A percentile compares a stretch with the other conserved stretches of the same genome.
These are phyloP conservation scores for Candida taoyuanica DNA, from an alignment of 805 yeast genomes.

Conservation along the genomic window DNA sequence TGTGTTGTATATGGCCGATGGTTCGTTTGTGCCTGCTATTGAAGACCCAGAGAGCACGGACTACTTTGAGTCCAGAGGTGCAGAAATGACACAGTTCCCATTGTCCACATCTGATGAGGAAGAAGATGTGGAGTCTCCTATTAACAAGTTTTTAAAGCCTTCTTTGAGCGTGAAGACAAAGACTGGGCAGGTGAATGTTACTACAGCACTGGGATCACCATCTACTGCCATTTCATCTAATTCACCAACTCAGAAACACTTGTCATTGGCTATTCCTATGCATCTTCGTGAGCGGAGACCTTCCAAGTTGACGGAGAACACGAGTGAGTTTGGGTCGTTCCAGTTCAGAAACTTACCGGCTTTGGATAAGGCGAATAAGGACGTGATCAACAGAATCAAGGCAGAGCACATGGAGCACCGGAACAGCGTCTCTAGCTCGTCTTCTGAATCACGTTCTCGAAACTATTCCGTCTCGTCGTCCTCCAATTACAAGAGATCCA, in stretches of 20 bases:
- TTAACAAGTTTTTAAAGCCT: not conserved
- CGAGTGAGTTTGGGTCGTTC: conserved; percentile 85
- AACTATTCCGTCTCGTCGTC: conserved; percentile 29
- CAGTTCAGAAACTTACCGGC: conserved; percentile 85
- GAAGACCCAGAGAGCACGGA: conserved; percentile 86
- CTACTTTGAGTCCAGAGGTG: conserved; percentile 90
- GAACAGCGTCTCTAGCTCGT: conserved; percentile 34
- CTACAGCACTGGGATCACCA: conserved; percentile 27
- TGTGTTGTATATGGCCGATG: conserved; percentile 59
- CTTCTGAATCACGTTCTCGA: conserved; percentile 32
- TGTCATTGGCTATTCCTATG: conserved; percentile 48
- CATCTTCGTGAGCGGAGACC: conserved; percentile 68
- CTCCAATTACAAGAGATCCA: conserved; percentile 44
- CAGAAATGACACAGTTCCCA: conserved; percentile 61
- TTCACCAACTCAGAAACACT: conserved; percentile 33
- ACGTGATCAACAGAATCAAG: conserved; percentile 81
- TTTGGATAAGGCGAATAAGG: conserved; percentile 89
- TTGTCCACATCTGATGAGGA: conserved; percentile 32
- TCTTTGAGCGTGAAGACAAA: conserved; percentile 4
- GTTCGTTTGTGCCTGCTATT: conserved; percentile 76
- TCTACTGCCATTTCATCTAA: conserved; percentile 23
- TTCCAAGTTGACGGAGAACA: conserved; percentile 58
- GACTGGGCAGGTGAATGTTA: conserved; percentile 6
- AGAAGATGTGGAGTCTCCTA: conserved; percentile 24
- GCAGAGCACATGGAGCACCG: conserved; percentile 61